Evolutionary conservation across 345 rosid genomes (phyloP).

Genomic region (Dimocarpus longan): DNA sequence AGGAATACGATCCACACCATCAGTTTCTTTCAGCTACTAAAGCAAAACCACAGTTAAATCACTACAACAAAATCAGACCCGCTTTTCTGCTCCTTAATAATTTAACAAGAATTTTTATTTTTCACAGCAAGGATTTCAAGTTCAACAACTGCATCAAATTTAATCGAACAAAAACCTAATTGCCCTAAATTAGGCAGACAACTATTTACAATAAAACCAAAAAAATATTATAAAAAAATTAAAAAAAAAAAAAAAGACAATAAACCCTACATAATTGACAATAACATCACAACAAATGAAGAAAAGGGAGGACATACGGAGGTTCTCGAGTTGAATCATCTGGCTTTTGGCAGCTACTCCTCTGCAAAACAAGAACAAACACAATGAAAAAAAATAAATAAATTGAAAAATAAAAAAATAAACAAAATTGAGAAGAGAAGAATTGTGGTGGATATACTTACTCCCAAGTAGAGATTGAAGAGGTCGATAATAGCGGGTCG

Average conservation of each 20-base stretch:
- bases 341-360: conserved; percentile 66
- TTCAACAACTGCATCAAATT: background rate
- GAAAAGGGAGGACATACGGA: conserved; percentile 52
- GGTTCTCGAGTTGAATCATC: conserved; percentile 79
- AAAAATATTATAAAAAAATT: no score
- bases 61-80: background rate
- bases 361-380: conserved; percentile 42
- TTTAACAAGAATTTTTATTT: background rate
- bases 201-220: background rate
- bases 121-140: background rate
- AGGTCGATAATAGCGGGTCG: conserved; percentile 78
- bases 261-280: conserved; percentile 1
- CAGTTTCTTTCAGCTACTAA: background rate
- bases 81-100: background rate
- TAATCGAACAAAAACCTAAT: background rate
- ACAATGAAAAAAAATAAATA: background rate
- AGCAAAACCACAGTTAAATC: background rate
- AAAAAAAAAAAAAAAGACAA: background rate
- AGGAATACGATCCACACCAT: background rate
- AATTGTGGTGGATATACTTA: conserved; percentile 39
- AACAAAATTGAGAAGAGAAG: background rate
- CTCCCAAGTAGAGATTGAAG: conserved; percentile 91
- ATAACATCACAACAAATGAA: background rate
- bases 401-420: background rate
- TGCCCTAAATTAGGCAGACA: background rate